These are phyloP conservation scores for Sphagnum fallax DNA, from an alignment of 228 moss, liverwort and hornwort genomes.

Conservation along the genomic window DNA sequence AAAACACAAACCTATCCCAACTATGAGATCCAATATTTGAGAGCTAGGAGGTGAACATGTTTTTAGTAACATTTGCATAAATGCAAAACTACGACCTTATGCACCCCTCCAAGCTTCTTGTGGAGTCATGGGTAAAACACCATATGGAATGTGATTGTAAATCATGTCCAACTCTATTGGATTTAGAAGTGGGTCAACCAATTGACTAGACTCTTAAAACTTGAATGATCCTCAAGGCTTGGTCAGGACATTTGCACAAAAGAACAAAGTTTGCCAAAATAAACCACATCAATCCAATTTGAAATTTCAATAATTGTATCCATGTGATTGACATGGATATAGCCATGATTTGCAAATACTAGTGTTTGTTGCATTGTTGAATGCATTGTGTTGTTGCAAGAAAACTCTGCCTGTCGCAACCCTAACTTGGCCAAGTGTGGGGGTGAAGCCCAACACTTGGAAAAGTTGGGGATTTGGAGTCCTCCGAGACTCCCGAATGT, in stretches of 20 bases:
- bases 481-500: too few species aligned
- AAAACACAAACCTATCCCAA: background rate
- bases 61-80: background rate
- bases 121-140: background rate
- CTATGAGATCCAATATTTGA: background rate
- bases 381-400: too few species aligned
- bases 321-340: background rate
- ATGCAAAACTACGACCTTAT: background rate
- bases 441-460: too few species aligned
- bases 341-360: too few species aligned
- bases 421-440: too few species aligned
- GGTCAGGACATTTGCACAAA: background rate
- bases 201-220: background rate
- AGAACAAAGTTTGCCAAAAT: background rate
- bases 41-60: background rate
- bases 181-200: background rate
- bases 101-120: background rate
- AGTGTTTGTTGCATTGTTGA: too few species aligned
- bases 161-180: background rate
- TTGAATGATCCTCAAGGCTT: background rate
- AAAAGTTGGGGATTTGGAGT: too few species aligned
- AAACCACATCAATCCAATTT: background rate
- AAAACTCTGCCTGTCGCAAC: too few species aligned
- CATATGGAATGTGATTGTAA: background rate
- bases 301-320: background rate